Conservation (phyloP, 108 stramenopile genomes). For the Schizochytrium sp. region DNA sequence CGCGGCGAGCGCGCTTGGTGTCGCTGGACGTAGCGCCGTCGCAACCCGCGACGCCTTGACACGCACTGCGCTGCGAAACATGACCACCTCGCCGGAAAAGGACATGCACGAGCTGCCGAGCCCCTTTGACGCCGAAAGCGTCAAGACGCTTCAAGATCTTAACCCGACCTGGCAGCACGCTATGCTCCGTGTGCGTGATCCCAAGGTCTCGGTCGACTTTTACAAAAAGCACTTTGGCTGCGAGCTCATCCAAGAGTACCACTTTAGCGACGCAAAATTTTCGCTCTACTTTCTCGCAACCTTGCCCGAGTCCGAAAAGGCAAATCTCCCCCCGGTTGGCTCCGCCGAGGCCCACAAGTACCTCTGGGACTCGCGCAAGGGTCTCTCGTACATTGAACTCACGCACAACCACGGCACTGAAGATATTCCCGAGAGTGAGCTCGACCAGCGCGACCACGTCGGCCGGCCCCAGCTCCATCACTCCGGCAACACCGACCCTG, state of each 20-base stretch:
- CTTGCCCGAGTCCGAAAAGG: conserved; percentile 41
- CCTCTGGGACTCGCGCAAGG: background rate
- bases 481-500: conserved; percentile 86
- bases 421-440: conserved; percentile 38
- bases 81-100: background rate
- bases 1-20: too few relatives aligned
- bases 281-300: conserved; percentile 82
- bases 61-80: background rate
- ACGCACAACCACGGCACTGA: conserved; percentile 92
- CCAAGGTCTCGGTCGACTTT: conserved; percentile 69
- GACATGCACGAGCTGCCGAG: background rate
- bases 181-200: conserved; percentile 93
- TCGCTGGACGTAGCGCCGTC: too few relatives aligned
- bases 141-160: conserved; percentile 19
- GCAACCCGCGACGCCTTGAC: background rate
- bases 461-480: conserved; percentile 44
- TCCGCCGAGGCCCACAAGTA: background rate
- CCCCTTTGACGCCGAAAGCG: background rate
- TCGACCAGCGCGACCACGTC: conserved; percentile 25
- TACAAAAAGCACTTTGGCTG: conserved; percentile 62
- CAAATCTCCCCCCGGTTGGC: conserved; percentile 41
- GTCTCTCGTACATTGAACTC: conserved; percentile 62
- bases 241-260: conserved; percentile 61
- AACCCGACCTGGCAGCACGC: conserved; percentile 75
- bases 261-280: conserved; percentile 67